These are phyloP conservation scores for Phytophthora cajani DNA, from an alignment of 352 stramenopile species.

Conservation along the genomic window DNA sequence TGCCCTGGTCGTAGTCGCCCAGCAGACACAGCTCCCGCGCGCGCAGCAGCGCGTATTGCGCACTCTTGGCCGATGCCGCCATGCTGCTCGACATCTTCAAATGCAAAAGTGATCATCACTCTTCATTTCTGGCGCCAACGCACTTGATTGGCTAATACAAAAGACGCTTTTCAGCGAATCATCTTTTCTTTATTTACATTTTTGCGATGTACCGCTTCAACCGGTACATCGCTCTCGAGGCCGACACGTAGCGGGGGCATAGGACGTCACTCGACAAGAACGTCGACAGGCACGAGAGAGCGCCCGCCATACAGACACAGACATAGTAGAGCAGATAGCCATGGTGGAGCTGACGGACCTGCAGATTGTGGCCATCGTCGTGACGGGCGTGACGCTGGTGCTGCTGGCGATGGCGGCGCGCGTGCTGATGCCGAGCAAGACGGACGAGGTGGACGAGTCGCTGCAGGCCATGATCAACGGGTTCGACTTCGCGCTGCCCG, in stretches of 20 bases:
- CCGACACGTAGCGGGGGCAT: conserved; percentile 43
- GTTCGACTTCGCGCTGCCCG: conserved; percentile 86
- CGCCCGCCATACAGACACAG: conserved; percentile 12
- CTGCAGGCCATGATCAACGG: conserved; percentile 91
- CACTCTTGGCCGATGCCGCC: neutral
- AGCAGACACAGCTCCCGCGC: conserved; percentile 71
- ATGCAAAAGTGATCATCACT: neutral
- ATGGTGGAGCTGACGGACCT: conserved; percentile 70
- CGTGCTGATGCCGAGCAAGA: conserved; percentile 76
- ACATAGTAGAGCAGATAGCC: neutral
- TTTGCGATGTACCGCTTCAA: neutral
- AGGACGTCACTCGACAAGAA: conserved; percentile 28
- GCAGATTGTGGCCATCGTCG: conserved; percentile 70
- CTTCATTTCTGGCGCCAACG: conserved; percentile 12
- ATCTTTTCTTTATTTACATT: neutral
- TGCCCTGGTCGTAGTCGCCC: conserved; percentile 61
- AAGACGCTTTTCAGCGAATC: conserved; percentile 4
- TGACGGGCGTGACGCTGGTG: conserved; percentile 64
- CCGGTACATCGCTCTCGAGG: conserved; percentile 1
- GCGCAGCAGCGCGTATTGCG: conserved; percentile 50
- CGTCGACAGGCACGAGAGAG: conserved; percentile 4
- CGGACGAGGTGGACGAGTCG: conserved; percentile 74
- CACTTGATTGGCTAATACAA: conserved; percentile 24
- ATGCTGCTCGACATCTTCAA: neutral
- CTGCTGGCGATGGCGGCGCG: conserved; percentile 72